These are phyloP conservation scores for Fagopyrum esculentum DNA, from an alignment of 148 eudicot genomes.

Conservation along the genomic window DNA sequence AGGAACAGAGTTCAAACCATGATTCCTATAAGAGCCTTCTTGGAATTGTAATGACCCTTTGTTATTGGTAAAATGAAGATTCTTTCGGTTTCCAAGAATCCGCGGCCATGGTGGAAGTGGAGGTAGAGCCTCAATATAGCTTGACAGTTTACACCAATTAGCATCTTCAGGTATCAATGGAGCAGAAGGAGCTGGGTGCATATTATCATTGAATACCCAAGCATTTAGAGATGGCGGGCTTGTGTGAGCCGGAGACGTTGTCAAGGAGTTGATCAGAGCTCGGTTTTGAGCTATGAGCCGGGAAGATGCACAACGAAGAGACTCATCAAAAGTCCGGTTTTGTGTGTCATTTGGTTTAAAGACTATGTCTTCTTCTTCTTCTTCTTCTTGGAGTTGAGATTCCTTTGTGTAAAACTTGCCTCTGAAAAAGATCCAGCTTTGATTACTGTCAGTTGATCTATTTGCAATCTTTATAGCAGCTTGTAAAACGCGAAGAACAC, in stretches of 20 bases:
- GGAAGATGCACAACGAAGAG: conserved; percentile 67
- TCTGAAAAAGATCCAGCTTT: conserved; percentile 35
- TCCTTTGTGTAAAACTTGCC: conserved; percentile 26
- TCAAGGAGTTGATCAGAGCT: conserved; percentile 27
- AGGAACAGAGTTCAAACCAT: conserved; percentile 13
- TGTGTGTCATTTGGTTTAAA: conserved; percentile 55
- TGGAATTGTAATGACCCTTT: neutral
- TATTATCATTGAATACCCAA: conserved; percentile 63
- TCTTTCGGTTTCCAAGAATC: conserved; percentile 18
- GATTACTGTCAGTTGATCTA: conserved; percentile 4
- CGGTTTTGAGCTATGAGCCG: conserved; percentile 40
- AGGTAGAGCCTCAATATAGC: neutral
- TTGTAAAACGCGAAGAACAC: conserved; percentile 49
- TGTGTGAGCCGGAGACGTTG: conserved; percentile 17
- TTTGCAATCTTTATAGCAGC: conserved; percentile 46
- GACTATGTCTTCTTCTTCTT: conserved; percentile 82
- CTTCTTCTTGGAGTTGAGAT: conserved; percentile 21
- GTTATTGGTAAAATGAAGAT: neutral
- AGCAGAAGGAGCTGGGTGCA: conserved; percentile 52
- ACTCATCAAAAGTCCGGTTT: conserved; percentile 33
- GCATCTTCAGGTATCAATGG: conserved; percentile 56
- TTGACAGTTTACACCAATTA: conserved; percentile 24
- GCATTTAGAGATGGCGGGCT: conserved; percentile 90
- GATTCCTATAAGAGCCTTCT: neutral
- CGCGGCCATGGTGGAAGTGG: conserved; percentile 46